Evolutionary conservation across 345 rosid genomes (phyloP), one percentile per base, ranked within the genome.

Genomic region (Crucihimalaya himalaica): DNA sequence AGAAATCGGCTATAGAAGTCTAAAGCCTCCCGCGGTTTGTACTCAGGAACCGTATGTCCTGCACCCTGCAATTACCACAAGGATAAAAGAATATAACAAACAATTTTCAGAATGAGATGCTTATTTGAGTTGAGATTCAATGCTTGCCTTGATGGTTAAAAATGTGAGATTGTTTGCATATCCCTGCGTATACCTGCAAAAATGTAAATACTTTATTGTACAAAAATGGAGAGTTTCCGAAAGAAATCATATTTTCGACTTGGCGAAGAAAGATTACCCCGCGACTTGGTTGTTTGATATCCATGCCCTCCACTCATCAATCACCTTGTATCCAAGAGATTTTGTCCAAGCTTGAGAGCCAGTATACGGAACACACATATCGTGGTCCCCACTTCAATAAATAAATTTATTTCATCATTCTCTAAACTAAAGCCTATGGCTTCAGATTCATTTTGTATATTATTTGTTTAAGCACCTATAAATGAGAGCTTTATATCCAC

Each of bases 301-400:
- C 98, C 98, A 94, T 32, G 96, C 75, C 76, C 98, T 83, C 97
- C 98, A 91, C 78, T 89, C 88, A 57, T 91, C 97, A 46, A 82
- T 78, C 43, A 88, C 72, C 43, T 82, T 74, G 74, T 91, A 91
- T 71, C 96, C 96, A 72, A 94, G 58, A 1, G 98, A 88, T 68
- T 83, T 69, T 12, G 96, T 94, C 98, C 96, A 91, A 53, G 97
- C 98, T 81, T 91, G 70, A 46, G 87, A 87, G 29, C 98, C 96
- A 0, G 98, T 91, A 81, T 55, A 94, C 4, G 98, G 98, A 70
- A 94, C 93, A 53, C 97, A 91, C 97, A 94, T 83, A 77, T 89
- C 96, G 39, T 89, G 97, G 85, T 94, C 98, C 62, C 95, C 98
- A 13, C 97, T 94, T 63, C 78, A 72, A 16, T 16, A 7, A 2